Evolutionary conservation across 371 early-diverging fungal genomes (phyloP).

Genomic region (Actinomortierella wolfii): DNA sequence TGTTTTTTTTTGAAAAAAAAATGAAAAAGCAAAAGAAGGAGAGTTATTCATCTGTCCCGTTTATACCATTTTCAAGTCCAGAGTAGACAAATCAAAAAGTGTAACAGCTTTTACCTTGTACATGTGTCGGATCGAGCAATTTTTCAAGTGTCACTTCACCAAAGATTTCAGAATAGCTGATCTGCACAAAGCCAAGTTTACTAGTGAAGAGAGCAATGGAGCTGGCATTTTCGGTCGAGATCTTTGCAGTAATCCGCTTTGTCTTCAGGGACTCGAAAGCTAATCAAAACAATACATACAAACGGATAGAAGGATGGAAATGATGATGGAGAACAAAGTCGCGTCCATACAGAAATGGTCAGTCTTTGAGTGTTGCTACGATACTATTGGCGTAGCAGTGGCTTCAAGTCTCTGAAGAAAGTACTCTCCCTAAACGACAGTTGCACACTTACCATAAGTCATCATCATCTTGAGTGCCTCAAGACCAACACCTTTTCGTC

Average conservation of each 20-base stretch:
- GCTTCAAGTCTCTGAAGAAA: too few species aligned
- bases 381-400: too few species aligned
- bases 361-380: too few species aligned
- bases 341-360: too few species aligned
- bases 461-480: slow-evolving; percentile 84
- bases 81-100: background rate
- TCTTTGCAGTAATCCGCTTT: slow-evolving; percentile 76
- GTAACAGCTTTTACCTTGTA: background rate
- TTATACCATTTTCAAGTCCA: too few species aligned
- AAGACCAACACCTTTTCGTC: slow-evolving; percentile 72
- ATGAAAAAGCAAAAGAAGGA: too few species aligned
- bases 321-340: too few species aligned
- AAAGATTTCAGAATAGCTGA: slow-evolving; percentile 70
- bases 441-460: slow-evolving; percentile 73
- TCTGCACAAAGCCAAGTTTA: slow-evolving; percentile 73
- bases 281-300: slow-evolving; percentile 7
- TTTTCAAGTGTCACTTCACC: slow-evolving; percentile 77
- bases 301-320: background rate
- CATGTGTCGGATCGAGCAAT: background rate
- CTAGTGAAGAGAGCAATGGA: slow-evolving; percentile 71
- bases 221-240: slow-evolving; percentile 73
- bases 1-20: too few species aligned
- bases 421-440: too few species aligned
- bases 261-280: slow-evolving; percentile 61
- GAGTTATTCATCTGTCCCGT: too few species aligned